A percentile compares a stretch with the other conserved stretches of the same genome.
Evolutionary conservation across 2,329 filamentous ascomycete genomes (phyloP).

Genomic region (Trichoderma asperellum): DNA sequence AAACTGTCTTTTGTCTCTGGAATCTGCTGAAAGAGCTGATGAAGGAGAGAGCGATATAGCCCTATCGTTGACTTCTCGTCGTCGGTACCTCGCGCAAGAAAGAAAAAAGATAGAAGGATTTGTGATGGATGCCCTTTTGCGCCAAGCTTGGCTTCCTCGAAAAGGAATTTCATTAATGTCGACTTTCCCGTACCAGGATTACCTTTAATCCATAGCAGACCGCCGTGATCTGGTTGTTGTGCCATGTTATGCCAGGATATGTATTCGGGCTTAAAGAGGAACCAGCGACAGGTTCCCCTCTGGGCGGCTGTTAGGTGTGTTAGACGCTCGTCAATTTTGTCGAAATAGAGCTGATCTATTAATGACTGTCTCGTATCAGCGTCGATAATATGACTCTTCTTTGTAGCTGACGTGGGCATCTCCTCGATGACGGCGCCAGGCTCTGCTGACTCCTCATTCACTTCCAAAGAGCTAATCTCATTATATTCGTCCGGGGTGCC

Average conservation of each 20-base stretch:
- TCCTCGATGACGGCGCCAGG: background rate
- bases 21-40: slow-evolving; percentile 43
- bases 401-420: background rate
- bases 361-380: background rate
- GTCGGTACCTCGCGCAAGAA: slow-evolving; percentile 50
- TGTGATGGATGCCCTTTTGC: background rate
- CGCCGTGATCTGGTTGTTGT: background rate
- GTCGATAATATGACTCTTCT: background rate
- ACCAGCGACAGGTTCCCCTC: slow-evolving; percentile 32
- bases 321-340: background rate
- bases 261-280: slow-evolving; percentile 21
- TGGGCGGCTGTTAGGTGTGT: background rate
- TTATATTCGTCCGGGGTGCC: background rate
- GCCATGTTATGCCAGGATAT: slow-evolving; percentile 23
- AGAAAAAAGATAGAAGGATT: slow-evolving; percentile 47
- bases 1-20: background rate
- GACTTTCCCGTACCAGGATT: slow-evolving; percentile 9
- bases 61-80: slow-evolving; percentile 51
- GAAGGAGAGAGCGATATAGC: slow-evolving; percentile 54
- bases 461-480: background rate
- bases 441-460: background rate
- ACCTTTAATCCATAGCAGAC: slow-evolving; percentile 2
- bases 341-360: background rate
- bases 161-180: slow-evolving; percentile 16
- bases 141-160: background rate